Percentiles rank a stretch among this genome's conserved stretches.
Evolutionary conservation across 257 asterid genomes (phyloP).

Genomic region (Cruciata laevipes): DNA sequence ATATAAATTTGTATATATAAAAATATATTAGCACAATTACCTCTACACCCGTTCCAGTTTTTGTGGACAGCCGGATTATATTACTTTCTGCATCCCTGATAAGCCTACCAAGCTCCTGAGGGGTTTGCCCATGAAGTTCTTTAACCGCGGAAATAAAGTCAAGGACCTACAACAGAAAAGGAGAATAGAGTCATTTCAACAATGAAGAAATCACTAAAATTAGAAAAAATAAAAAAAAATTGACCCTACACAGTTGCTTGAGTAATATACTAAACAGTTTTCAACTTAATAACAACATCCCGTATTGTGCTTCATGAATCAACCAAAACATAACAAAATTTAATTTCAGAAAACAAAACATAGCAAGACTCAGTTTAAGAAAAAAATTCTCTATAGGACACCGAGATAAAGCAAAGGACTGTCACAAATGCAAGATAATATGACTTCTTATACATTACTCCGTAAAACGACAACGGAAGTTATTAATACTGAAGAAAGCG

Average conservation of each 20-base stretch:
- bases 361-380: not conserved
- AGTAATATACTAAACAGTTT: not conserved
- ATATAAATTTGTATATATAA: too few relatives aligned
- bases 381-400: not conserved
- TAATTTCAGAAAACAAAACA: not conserved
- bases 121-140: constrained; percentile 72
- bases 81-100: constrained; percentile 72
- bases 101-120: constrained; percentile 73
- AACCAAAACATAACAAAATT: not conserved
- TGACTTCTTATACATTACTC: not conserved
- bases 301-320: not conserved
- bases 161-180: constrained; percentile 44
- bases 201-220: not conserved
- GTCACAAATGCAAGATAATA: not conserved
- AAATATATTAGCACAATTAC: constrained; percentile 23
- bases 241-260: not conserved
- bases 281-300: not conserved
- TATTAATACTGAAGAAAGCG: constrained; percentile 2
- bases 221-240: not conserved
- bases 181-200: constrained; percentile 3
- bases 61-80: constrained; percentile 42
- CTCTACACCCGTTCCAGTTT: constrained; percentile 66
- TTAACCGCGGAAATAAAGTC: constrained; percentile 80
- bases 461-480: not conserved
- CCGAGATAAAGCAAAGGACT: not conserved